A percentile compares a stretch with the other conserved stretches of the same genome.
These are phyloP conservation scores for Didymella arachidicola DNA, from an alignment of 2,329 filamentous ascomycete genomes.

Conservation along the genomic window DNA sequence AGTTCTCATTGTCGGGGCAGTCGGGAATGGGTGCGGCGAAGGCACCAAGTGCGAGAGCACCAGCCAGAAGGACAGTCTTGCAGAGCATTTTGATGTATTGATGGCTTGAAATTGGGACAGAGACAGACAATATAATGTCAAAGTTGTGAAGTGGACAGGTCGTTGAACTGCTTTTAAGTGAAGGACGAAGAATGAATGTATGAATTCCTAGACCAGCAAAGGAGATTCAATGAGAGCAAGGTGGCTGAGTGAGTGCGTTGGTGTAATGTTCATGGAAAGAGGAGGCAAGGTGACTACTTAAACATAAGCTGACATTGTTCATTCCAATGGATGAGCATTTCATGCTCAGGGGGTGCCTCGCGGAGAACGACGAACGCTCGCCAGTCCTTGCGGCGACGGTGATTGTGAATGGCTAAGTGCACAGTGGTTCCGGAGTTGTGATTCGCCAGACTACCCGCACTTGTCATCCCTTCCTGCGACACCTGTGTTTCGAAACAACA, in stretches of 20 bases:
- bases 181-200: slow-evolving; percentile 16
- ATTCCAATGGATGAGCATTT: slow-evolving; percentile 9
- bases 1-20: slow-evolving; percentile 10
- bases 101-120: not conserved
- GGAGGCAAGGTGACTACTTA: slow-evolving; percentile 18
- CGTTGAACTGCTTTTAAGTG: slow-evolving; percentile 8
- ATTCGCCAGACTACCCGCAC: slow-evolving; percentile 12
- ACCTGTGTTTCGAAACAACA: slow-evolving; percentile 22
- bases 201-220: slow-evolving; percentile 22
- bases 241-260: slow-evolving; percentile 15
- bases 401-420: slow-evolving; percentile 15
- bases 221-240: slow-evolving; percentile 17
- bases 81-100: slow-evolving; percentile 35
- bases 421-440: slow-evolving; percentile 7
- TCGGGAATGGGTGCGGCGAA: slow-evolving; percentile 29
- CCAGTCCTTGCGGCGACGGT: slow-evolving; percentile 21
- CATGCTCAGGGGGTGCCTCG: slow-evolving; percentile 10
- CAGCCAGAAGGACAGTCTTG: slow-evolving; percentile 32
- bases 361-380: slow-evolving; percentile 1
- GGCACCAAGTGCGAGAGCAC: slow-evolving; percentile 51
- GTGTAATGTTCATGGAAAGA: not conserved
- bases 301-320: slow-evolving; percentile 7
- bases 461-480: slow-evolving; percentile 8
- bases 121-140: not conserved
- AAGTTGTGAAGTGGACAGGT: not conserved